Percentiles rank a stretch among this genome's conserved stretches.
These are phyloP conservation scores for Agastache rugosa DNA, from an alignment of 257 asterid species.

Conservation along the genomic window DNA sequence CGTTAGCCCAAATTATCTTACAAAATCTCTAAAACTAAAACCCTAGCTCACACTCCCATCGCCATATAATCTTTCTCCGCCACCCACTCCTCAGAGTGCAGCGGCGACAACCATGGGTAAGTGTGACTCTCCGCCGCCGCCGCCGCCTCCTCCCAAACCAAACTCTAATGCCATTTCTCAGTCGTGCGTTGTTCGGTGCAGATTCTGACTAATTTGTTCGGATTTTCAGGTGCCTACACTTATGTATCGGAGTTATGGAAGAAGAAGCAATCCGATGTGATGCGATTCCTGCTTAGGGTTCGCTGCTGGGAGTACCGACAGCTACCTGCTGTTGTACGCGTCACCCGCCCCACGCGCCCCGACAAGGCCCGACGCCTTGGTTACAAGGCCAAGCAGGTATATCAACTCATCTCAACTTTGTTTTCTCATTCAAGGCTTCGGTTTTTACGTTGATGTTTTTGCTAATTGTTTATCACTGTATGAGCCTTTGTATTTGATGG, in stretches of 20 bases:
- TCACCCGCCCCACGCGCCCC: slow-evolving; percentile 22
- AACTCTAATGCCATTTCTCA: neutral
- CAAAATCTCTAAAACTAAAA: neutral
- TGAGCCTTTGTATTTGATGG: neutral
- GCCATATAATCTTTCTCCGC: neutral
- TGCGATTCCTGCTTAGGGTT: slow-evolving; percentile 25
- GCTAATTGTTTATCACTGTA: neutral
- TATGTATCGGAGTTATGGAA: slow-evolving; percentile 24
- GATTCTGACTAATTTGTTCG: neutral
- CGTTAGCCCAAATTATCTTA: neutral
- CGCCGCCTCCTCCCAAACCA: no score
- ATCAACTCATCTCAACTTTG: no score
- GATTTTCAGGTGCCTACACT: slow-evolving; percentile 22
- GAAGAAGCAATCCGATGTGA: slow-evolving; percentile 25
- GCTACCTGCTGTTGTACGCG: slow-evolving; percentile 22
- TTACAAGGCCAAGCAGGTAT: slow-evolving; percentile 11
- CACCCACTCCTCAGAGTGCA: neutral
- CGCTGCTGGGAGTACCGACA: slow-evolving; percentile 21
- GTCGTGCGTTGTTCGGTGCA: neutral
- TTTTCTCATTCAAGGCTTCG: neutral
- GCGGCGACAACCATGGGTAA: slow-evolving; percentile 14
- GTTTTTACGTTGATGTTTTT: neutral
- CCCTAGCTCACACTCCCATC: neutral
- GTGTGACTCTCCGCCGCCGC: neutral
- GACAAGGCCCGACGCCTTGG: slow-evolving; percentile 22